Base-by-base conservation (phyloP, 495 filamentous ascomycete genomes). In the Xylaria nigripes region DNA sequence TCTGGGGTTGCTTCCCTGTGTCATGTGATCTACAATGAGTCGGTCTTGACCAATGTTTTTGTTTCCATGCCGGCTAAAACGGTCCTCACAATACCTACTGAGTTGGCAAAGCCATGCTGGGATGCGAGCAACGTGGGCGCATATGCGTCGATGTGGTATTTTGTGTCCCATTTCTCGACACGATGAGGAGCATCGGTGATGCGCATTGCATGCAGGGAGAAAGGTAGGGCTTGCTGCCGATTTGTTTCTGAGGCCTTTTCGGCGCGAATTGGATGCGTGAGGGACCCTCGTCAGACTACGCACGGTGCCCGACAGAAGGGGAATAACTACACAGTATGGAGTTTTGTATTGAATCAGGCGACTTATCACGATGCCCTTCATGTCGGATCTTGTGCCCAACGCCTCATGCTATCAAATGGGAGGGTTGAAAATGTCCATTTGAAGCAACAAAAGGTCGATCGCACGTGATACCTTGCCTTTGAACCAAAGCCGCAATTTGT, bases 401-500 rank as follows among this genome's bases (percentile, higher is more conserved):
- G 8, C 22, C n/a, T 41, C 41, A 41, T 6, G 36, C 16, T 23
- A 21, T 29, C 24, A 34, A 36, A 24, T n/a, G 12, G 9, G 15
- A 10, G 42, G 42, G 9, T 9, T 21, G 50, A 38, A 24, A 22
- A 12, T 30, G 6, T 15, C 30, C 42, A 4, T 34, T 27, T 15
- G 21, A 27, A 5, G 23, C 22, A 9, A 41, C n/a, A n/a, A 54
- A 48, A 9, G 30, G 32, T 10, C 46, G 34, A 29, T 6, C 30
- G 51, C 32, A 27, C 41, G 21, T 41, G 32, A 54, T 32, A 47
- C n/a, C n/a, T n/a, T n/a, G n/a, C n/a, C n/a, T n/a, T n/a, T n/a
- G n/a, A n/a, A n/a, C n/a, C n/a, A n/a, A n/a, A n/a, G 18, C 30
- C 51, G 51, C 51, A 5, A 22, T 32, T 54, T 41, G 51, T 44